These are phyloP conservation scores for Suillus occidentalis DNA, from an alignment of 768 basidiomycete species.

Conservation along the genomic window DNA sequence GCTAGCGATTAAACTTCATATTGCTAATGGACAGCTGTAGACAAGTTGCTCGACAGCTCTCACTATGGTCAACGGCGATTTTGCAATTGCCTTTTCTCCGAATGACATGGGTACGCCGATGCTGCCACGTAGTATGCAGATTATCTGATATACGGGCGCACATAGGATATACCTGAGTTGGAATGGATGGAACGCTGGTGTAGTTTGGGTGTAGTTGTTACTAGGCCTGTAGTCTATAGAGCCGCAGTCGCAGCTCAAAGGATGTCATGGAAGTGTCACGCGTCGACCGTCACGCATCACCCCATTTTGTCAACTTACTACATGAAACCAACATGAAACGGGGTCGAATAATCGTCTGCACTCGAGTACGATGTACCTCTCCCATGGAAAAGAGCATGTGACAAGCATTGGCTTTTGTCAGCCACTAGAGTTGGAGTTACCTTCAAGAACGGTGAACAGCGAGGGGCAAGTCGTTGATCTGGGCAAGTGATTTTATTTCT, in stretches of 20 bases:
- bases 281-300: too few relatives aligned
- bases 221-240: too few relatives aligned
- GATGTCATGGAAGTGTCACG: too few relatives aligned
- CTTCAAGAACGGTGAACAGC: background rate
- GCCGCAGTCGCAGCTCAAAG: too few relatives aligned
- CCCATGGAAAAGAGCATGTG: background rate
- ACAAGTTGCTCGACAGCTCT: background rate
- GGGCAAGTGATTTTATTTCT: background rate
- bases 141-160: too few relatives aligned
- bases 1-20: background rate
- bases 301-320: too few relatives aligned
- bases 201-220: too few relatives aligned
- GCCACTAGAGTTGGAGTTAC: background rate
- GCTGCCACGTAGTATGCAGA: too few relatives aligned
- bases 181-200: too few relatives aligned
- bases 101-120: too few relatives aligned
- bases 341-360: background rate
- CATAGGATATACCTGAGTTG: too few relatives aligned
- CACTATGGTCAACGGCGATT: background rate
- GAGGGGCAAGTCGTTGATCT: background rate
- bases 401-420: background rate
- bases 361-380: background rate
- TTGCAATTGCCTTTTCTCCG: background rate
- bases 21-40: background rate
- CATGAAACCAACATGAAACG: too few relatives aligned